Conservation (phyloP, 2,329 filamentous ascomycete species). For the Ascosphaera apis region DNA sequence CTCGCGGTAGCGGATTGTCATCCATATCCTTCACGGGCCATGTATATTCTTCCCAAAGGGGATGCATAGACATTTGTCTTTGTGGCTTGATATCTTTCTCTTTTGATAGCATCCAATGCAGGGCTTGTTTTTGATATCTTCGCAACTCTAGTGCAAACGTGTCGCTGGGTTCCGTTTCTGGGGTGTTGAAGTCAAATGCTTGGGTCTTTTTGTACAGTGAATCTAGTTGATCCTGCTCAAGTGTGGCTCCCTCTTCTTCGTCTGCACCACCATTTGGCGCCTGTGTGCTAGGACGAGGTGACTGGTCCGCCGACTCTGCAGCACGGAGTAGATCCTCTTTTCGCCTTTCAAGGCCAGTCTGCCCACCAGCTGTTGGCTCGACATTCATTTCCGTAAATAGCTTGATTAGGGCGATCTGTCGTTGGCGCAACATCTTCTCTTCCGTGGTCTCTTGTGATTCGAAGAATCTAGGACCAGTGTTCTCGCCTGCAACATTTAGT, state of each 20-base stretch:
- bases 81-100: slow-evolving; percentile 56
- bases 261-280: slow-evolving; percentile 40
- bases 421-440: slow-evolving; percentile 59
- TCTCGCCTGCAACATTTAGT: slow-evolving; percentile 22
- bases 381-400: slow-evolving; percentile 78
- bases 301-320: slow-evolving; percentile 70
- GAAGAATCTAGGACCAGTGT: slow-evolving; percentile 53
- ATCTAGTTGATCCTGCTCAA: slow-evolving; percentile 90
- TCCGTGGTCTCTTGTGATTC: slow-evolving; percentile 69
- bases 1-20: slow-evolving; percentile 44
- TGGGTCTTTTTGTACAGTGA: slow-evolving; percentile 88
- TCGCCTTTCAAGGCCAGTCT: slow-evolving; percentile 51
- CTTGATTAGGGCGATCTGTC: slow-evolving; percentile 71
- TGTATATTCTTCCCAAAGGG: slow-evolving; percentile 77
- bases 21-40: slow-evolving; percentile 64
- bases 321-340: slow-evolving; percentile 66
- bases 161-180: slow-evolving; percentile 58
- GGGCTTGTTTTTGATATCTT: slow-evolving; percentile 83
- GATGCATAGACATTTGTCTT: slow-evolving; percentile 71
- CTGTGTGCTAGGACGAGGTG: no score
- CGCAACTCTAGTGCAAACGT: slow-evolving; percentile 66
- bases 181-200: slow-evolving; percentile 84
- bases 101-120: slow-evolving; percentile 92
- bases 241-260: slow-evolving; percentile 64
- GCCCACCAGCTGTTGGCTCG: slow-evolving; percentile 49